These are phyloP conservation scores for Lactuca sativa DNA, from an alignment of 129 eudicot genomes.

Conservation along the genomic window DNA sequence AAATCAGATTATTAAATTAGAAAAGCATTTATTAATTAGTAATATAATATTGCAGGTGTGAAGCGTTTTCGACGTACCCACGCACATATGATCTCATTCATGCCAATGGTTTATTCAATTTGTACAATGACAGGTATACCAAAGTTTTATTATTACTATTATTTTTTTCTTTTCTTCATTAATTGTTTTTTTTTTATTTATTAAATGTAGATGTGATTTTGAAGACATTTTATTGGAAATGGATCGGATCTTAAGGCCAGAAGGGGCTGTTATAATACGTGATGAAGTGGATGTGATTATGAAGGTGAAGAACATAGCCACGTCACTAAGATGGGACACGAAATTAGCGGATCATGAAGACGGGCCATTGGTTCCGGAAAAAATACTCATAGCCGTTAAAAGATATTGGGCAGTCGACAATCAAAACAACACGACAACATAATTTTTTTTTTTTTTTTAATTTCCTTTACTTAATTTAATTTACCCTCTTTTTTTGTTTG, in stretches of 20 bases:
- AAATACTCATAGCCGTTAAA: conserved; percentile 25
- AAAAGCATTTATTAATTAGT: background rate
- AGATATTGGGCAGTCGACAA: conserved; percentile 18
- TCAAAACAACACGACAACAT: background rate
- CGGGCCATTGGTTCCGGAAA: conserved; percentile 11
- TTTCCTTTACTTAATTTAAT: background rate
- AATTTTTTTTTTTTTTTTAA: background rate
- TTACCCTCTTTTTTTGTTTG: background rate
- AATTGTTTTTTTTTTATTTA: too few relatives aligned
- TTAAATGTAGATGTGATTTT: conserved; percentile 18
- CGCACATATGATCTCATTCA: conserved; percentile 22
- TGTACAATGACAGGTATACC: conserved; percentile 17
- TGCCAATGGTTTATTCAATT: conserved; percentile 19
- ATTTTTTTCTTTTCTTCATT: too few relatives aligned
- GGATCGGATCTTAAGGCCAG: conserved; percentile 20
- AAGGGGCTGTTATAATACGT: conserved; percentile 23
- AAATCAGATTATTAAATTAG: too few relatives aligned
- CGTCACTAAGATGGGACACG: conserved; percentile 23
- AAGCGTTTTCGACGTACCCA: conserved; percentile 28
- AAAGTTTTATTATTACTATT: too few relatives aligned
- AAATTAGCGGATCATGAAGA: conserved; percentile 26
- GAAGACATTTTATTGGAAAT: conserved; percentile 20
- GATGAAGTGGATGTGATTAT: conserved; percentile 25
- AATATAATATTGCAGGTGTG: conserved; percentile 15
- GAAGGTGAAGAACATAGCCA: conserved; percentile 20